Evolutionary conservation across 2,329 filamentous ascomycete species (phyloP).

Genomic region (Niveomyces coronatus): DNA sequence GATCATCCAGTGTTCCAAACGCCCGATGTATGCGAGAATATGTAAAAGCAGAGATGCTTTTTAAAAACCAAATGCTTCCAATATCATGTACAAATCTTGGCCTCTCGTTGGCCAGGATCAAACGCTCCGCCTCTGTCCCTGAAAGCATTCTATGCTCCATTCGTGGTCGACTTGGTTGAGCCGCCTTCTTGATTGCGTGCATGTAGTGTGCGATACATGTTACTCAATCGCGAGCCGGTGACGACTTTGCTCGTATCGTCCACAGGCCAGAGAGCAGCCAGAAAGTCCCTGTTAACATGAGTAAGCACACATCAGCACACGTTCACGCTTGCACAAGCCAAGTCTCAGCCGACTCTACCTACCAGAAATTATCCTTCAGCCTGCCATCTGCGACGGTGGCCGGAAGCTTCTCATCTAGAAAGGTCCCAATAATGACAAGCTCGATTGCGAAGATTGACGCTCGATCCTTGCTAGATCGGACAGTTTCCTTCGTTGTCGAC

Average conservation of each 20-base stretch:
- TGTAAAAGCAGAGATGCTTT: slow-evolving; percentile 12
- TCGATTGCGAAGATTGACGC: slow-evolving; percentile 51
- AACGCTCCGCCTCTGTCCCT: slow-evolving; percentile 1
- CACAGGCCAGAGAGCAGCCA: slow-evolving; percentile 36
- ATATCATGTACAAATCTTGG: slow-evolving; percentile 9
- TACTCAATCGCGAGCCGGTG: slow-evolving; percentile 32
- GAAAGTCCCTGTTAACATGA: slow-evolving; percentile 28
- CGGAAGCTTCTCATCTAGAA: slow-evolving; percentile 39
- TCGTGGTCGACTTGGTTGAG: slow-evolving; percentile 20
- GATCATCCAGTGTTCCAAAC: slow-evolving; percentile 15
- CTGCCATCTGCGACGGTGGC: slow-evolving; percentile 30
- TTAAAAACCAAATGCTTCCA: slow-evolving; percentile 11
- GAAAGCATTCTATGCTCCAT: slow-evolving; percentile 20
- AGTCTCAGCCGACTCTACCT: slow-evolving; percentile 15
- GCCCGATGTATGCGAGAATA: slow-evolving; percentile 12
- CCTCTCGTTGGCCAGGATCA: slow-evolving; percentile 1
- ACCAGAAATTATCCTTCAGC: slow-evolving; percentile 42
- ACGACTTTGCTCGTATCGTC: slow-evolving; percentile 34
- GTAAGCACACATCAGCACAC: slow-evolving; percentile 7
- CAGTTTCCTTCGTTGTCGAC: slow-evolving; percentile 50
- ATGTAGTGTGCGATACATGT: slow-evolving; percentile 33
- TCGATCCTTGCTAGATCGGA: slow-evolving; percentile 51
- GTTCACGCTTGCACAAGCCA: too few relatives aligned
- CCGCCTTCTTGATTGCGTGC: slow-evolving; percentile 22
- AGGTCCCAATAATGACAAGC: slow-evolving; percentile 51